Evolutionary conservation across 1,139 yeast species (phyloP), one percentile per base, ranked within the genome.

Genomic region (Hyphopichia wangnamkhiaoensis): DNA sequence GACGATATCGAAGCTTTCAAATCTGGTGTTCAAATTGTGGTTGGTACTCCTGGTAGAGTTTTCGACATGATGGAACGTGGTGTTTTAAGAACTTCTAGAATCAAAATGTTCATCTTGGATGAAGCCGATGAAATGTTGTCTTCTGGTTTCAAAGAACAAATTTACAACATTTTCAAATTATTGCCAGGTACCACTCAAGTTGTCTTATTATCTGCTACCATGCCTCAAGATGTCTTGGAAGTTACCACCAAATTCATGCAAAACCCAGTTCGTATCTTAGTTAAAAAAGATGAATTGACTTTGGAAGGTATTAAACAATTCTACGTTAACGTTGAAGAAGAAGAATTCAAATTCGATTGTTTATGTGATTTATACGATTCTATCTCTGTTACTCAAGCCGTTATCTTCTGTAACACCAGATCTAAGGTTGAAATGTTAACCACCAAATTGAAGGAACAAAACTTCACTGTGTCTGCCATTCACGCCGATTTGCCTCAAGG

Each of bases 11-110:
- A 86, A 65, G 95, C 94, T 52, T 84, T 93, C 73, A 86, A 81
- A 67, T 79, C 83, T 49, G 97, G 97, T 68, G 95, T 89, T 56
- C 98, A 93, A 74, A 80, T 93, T 50, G 96, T 93, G 56, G 96
- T 91, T 53, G 98, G 98, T 76, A 93, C 98, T 58, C 98, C 98
- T 68, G 98, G 98, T 72, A 89, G 98, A 80, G 97, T 93, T 56
- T 84, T 72, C 69, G 98, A 93, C 71, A 91, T 93, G 95, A 93
- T 93, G 66, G 90, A 88, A 72, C 84, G 97, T 72, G 84, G 96
- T 68, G 79, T 78, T 74, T 84, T 93, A 74, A 84, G 80, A 71
- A 89, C 97, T 57, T 85, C 87, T 60, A 79, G 84, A 71, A 78
- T 93, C 66, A 89, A 90, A 80, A 91, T 93, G 97, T 86, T 93